Evolutionary conservation across 1,284 basidiomycete species (phyloP), one percentile per base, ranked within the genome.

Genomic region (Melampsora americana): DNA sequence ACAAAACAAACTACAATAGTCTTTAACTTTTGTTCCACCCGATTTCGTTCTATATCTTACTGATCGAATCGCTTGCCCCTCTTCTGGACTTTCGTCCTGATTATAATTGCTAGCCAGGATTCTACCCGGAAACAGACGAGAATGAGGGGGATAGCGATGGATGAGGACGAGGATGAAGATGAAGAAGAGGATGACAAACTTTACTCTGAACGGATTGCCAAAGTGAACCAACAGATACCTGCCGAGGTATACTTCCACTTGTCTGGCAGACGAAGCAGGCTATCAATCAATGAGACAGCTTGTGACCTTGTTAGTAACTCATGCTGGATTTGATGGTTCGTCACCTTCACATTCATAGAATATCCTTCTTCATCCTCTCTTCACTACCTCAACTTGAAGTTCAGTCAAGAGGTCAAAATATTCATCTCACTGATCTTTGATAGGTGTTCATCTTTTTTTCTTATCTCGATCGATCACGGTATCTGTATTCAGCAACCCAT

Each of bases 301-400:
- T 35, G 65, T 74, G 26, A 26, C 71, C 5, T 39, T 74, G 48
- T 46, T 74, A 35, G 59, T 74, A 9, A 53, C 71, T 5, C 71
- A 74, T 74, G 71, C 62, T 53, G 71, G 71, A 9, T 74, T 74
- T 30, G 71, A 74, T 60, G 71, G 71, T 74, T 32, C 11, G 71
- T 48, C 26, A 48, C 32, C 26, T 50, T 5, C 18, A 20, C 7
- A 20, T 53, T 9, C 50, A 6, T 53, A 20, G 35, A 6, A 20
- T 53, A 26, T 53, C 50, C 50, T 9, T 20, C 16, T 53, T 5
- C 14, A 56, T 23, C 53, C 28, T n/a, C 28, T 28, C 28, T n/a
- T 23, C 53, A 26, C n/a, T 2, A 9, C 28, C 53, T 28, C 23
- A 28, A 12, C 23, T 23, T 56, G 53, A 56, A 28, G 28, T 23